These are phyloP conservation scores for Cinnamomum micranthum DNA, from an alignment of 164 flowering plant genomes.

Conservation along the genomic window DNA sequence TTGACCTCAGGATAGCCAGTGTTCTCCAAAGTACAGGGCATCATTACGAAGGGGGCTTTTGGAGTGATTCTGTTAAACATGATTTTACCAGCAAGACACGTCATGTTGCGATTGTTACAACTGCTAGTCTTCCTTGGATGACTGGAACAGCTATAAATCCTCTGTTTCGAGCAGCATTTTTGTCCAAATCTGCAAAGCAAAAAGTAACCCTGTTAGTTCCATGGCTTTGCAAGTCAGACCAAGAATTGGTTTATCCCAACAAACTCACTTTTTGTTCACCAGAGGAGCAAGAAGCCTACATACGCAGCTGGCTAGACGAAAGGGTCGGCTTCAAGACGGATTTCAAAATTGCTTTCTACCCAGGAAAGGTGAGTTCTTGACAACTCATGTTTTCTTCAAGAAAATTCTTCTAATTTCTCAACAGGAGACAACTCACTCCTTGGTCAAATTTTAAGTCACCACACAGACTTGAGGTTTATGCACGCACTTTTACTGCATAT, in stretches of 20 bases:
- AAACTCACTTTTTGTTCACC: slow-evolving; percentile 77
- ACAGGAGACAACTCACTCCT: not conserved
- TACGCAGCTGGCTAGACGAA: slow-evolving; percentile 90
- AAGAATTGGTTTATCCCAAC: slow-evolving; percentile 89
- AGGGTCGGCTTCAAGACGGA: slow-evolving; percentile 86
- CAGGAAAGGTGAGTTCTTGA: slow-evolving; percentile 72
- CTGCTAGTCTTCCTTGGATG: slow-evolving; percentile 99
- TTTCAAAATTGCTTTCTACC: slow-evolving; percentile 88
- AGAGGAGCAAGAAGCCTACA: slow-evolving; percentile 85
- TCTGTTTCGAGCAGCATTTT: slow-evolving; percentile 90
- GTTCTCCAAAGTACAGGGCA: slow-evolving; percentile 95
- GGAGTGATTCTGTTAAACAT: slow-evolving; percentile 58
- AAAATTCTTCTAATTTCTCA: not conserved
- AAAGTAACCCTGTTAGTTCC: slow-evolving; percentile 92
- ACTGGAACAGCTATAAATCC: slow-evolving; percentile 99
- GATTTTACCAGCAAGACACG: slow-evolving; percentile 46
- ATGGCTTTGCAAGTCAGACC: slow-evolving; percentile 91
- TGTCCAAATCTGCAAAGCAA: slow-evolving; percentile 76
- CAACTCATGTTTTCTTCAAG: not conserved
- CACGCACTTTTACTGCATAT: too few relatives aligned
- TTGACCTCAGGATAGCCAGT: slow-evolving; percentile 85
- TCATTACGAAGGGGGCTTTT: slow-evolving; percentile 78
- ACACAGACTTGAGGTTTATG: too few relatives aligned
- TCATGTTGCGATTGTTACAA: slow-evolving; percentile 92
- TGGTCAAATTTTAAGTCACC: not conserved